Percentiles rank a stretch among this genome's conserved stretches.
Conservation (phyloP, 2,329 filamentous ascomycete species). For the Septoria petroselini region DNA sequence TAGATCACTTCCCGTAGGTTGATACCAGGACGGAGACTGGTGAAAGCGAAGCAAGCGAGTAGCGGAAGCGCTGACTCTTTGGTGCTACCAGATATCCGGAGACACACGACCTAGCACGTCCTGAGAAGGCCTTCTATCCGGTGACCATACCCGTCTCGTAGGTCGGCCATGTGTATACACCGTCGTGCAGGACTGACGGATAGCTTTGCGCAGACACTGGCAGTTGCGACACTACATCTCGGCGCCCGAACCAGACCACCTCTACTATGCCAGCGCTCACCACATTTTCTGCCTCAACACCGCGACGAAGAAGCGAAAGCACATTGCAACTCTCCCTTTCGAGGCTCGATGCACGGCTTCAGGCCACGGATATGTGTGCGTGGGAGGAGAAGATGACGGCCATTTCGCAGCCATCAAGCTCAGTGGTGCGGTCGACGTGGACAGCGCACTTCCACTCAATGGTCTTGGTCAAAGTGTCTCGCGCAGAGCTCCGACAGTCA, state of each 20-base stretch:
- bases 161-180: conserved; percentile 41
- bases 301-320: conserved; percentile 67
- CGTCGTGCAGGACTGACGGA: conserved; percentile 1
- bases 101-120: conserved; percentile 45
- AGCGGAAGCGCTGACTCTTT: conserved; percentile 7
- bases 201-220: conserved; percentile 62
- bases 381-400: conserved; percentile 78
- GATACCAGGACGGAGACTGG: background rate
- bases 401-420: conserved; percentile 80
- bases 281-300: conserved; percentile 60
- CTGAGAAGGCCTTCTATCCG: conserved; percentile 47
- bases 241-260: conserved; percentile 67
- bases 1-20: conserved; percentile 32
- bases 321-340: conserved; percentile 66
- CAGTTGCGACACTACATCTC: conserved; percentile 88
- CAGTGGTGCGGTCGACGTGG: conserved; percentile 50
- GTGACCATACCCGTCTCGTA: conserved; percentile 50
- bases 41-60: background rate
- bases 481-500: conserved; percentile 43
- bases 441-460: conserved; percentile 56
- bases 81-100: conserved; percentile 44
- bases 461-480: conserved; percentile 19
- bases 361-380: conserved; percentile 81
- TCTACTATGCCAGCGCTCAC: conserved; percentile 80
- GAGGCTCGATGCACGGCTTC: conserved; percentile 83